Base-by-base conservation (phyloP, 441 rosid genomes). In the Adansonia madagascariensis region DNA sequence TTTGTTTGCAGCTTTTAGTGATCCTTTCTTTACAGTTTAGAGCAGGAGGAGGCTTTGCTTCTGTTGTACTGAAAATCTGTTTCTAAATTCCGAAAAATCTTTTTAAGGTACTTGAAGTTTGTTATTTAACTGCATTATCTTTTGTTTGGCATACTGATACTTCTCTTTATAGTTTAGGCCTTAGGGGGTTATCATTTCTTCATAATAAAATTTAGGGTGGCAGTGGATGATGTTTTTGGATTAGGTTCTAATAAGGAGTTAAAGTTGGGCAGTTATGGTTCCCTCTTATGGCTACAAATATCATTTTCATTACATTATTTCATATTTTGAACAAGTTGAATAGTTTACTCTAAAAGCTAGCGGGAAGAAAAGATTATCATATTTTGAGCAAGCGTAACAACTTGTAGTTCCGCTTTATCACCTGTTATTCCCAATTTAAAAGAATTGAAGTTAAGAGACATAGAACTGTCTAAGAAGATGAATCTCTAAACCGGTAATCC, bases 1-100 rank as follows among this genome's bases (percentile, higher is more conserved):
- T 18, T 4, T 57, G 4, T 44, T n/a, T 76, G 81, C 87, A 75
- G 86, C 86, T 79, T 56, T 81, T 65, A 20, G 27, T 47, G 70
- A 35, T 5, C 50, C 50, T 41, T 66, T 75, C 76, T 79, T 55
- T 55, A 59, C 83, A 39, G 84, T 78, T 75, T 15, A 55, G 65
- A 60, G 47, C 77, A 50, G 55, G 57, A 52, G 22, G 61, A 17
- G 35, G 35, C 35, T 56, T 56, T 56, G 10, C 27, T 27, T 17
- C 3, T 68, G 66, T 55, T 69, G 73, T 61, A 18, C 73, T 68
- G 14, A 27, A 56, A 18, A 56, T 17, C 68, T 68, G 63, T 22
- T 74, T 17, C 31, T 63, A 70, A 70, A 31, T 3, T 55, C 46
- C 22, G 56, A 22, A 68, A 79, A 55, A 41, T 53, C 73, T 9